Evolutionary conservation across 768 basidiomycete genomes (phyloP).

Genomic region (Candolleomyces aberdarensis): DNA sequence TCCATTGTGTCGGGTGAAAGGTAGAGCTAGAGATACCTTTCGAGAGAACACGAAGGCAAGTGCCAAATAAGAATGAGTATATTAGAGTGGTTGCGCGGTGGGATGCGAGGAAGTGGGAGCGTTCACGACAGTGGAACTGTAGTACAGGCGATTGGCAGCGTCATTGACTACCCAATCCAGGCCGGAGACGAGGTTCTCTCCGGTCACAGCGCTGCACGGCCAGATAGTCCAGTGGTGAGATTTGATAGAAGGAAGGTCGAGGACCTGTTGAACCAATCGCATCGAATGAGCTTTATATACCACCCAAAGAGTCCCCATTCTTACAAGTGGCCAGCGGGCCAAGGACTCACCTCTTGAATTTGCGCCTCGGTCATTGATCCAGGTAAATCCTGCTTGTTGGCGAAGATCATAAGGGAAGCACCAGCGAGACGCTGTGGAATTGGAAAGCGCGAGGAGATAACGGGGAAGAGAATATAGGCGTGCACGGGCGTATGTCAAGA

Average conservation of each 20-base stretch:
- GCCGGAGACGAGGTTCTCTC: constrained; percentile 78
- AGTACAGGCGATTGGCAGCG: constrained; percentile 85
- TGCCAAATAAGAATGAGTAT: too few species aligned
- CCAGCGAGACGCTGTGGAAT: constrained; percentile 77
- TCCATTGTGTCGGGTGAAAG: too few species aligned
- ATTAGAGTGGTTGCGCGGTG: too few species aligned
- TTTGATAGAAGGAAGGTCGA: constrained; percentile 76
- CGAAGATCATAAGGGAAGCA: constrained; percentile 93
- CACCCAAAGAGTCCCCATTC: constrained; percentile 4
- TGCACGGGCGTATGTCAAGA: constrained; percentile 3
- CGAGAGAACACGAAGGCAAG: too few species aligned
- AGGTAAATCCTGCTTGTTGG: constrained; percentile 95
- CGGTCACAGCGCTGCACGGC: constrained; percentile 91
- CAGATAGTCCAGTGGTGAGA: constrained; percentile 90
- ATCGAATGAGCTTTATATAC: constrained; percentile 3
- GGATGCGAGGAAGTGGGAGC: neutral
- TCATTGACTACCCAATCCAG: constrained; percentile 92
- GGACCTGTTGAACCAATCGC: constrained; percentile 47
- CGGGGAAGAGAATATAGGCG: constrained; percentile 5
- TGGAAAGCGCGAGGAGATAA: constrained; percentile 5
- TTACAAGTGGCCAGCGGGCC: neutral
- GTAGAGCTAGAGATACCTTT: too few species aligned
- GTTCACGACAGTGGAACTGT: constrained; percentile 45
- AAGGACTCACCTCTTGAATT: constrained; percentile 71
- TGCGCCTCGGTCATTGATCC: constrained; percentile 81